Evolutionary conservation across 176 grass and related monocot species (phyloP).

Genomic region (Phyllostachys edulis): DNA sequence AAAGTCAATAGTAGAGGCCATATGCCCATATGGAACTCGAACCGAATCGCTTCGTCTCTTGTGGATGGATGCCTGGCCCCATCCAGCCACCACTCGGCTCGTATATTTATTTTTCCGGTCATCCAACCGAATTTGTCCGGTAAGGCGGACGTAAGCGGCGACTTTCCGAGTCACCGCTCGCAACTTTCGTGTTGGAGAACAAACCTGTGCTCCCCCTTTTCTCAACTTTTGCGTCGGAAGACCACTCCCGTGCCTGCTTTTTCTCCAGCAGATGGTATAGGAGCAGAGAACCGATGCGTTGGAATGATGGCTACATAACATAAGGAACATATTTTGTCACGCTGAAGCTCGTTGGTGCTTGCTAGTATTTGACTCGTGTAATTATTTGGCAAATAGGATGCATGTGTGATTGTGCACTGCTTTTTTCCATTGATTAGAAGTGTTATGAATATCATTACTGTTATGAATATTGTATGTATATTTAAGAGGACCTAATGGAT

Average conservation of each 20-base stretch:
- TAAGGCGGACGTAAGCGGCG: conserved; percentile 34
- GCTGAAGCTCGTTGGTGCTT: conserved; percentile 2
- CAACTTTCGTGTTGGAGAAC: conserved; percentile 44
- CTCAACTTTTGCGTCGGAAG: conserved; percentile 50
- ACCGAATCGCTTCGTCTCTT: background rate
- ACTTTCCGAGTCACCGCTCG: conserved; percentile 56
- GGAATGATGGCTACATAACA: conserved; percentile 18
- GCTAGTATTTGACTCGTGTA: conserved; percentile 30
- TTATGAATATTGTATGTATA: too few species aligned
- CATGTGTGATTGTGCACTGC: background rate
- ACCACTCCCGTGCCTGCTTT: conserved; percentile 47
- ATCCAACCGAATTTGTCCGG: conserved; percentile 17
- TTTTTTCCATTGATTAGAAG: background rate
- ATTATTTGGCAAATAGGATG: background rate
- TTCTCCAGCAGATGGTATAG: conserved; percentile 23
- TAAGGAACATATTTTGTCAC: background rate
- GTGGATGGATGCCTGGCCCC: background rate
- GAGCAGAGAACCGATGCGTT: background rate
- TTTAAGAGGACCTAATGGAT: too few species aligned
- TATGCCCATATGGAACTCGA: conserved; percentile 24
- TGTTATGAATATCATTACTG: too few species aligned
- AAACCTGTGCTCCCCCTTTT: background rate
- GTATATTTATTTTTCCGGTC: background rate
- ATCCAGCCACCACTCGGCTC: background rate
- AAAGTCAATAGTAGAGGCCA: background rate